Evolutionary conservation across 1,284 basidiomycete genomes (phyloP), one percentile per base, ranked within the genome.

Genomic region (Trametes polyzona): DNA sequence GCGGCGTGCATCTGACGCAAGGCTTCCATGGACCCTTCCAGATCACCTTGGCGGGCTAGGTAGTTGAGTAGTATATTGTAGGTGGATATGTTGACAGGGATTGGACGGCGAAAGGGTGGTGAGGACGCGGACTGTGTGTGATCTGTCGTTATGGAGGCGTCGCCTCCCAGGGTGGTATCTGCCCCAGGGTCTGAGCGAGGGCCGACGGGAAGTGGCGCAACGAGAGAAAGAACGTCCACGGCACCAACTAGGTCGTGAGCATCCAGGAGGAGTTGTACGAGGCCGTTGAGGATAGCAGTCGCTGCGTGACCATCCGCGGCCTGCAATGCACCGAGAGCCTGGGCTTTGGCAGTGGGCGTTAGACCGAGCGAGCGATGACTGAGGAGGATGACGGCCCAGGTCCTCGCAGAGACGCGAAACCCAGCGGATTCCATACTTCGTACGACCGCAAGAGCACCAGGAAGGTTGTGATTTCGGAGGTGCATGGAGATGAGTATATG

Each of bases 1-100:
- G 71, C 66, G 12, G 66, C 55, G 37, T 73, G 64, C 80, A 90
- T 83, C 30, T 74, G 75, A 35, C 76, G 67, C 43, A 86, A 71
- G 37, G 88, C 70, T 26, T 71, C 67, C 46, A 81, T 66, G 9
- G 82, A 77, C 39, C 75, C 75, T n/a, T 73, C 57, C 21, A 83
- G 70, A 62, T 85, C 77, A 30, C 72, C 71, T 36, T 73, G 73
- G 17, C 65, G 71, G n/a, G 80, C 78, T 48, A 84, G 69, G 61
- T 84, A 77, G 65, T 84, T 80, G 67, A 90, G 80, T 58, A 89
- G 76, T 29, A 87, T 81, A 10, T 83, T 81, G 71, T 83, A 88
- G 1, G 89, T 92, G 10, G 76, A 74, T 7, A 79, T 75, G 63
- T 88, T 80, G 17, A 58, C 21, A 12, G 43, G 19, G 32, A 44